phyloP scores from a whole-genome alignment of 352 stramenopile genomes.

The Globisporangium carolinianum region DNA sequence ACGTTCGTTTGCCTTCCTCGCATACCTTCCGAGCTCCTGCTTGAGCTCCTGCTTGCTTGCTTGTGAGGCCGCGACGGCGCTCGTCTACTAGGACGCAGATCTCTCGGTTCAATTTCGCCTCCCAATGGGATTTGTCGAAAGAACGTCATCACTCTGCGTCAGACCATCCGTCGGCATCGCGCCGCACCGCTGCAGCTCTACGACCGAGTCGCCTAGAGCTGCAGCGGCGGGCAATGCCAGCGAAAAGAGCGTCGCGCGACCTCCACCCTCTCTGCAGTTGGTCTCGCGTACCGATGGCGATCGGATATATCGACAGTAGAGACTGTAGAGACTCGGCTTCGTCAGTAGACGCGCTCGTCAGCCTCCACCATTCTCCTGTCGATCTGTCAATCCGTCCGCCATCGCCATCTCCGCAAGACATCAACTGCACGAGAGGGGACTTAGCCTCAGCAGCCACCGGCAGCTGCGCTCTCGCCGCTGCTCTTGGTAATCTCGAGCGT shows the following conservation, averaged over 20 bases:
- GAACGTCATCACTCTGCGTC: constrained; percentile 62
- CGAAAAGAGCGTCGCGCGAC: constrained; percentile 11
- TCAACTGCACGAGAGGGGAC: constrained; percentile 28
- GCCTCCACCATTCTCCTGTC: background rate
- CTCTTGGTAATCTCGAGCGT: constrained; percentile 93
- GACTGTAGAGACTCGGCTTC: background rate
- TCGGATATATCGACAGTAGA: too few relatives aligned
- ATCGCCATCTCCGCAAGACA: background rate
- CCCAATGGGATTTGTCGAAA: constrained; percentile 63
- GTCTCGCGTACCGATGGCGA: too few relatives aligned
- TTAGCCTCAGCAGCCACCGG: constrained; percentile 94
- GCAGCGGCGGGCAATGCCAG: background rate
- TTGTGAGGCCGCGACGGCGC: constrained; percentile 10
- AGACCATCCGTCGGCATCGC: constrained; percentile 13
- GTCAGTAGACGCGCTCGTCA: background rate
- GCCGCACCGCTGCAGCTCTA: background rate
- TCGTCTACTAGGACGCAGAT: constrained; percentile 22
- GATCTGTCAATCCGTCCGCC: background rate
- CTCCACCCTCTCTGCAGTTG: constrained; percentile 8
- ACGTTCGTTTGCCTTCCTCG: background rate
- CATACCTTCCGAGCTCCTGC: background rate
- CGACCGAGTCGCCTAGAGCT: background rate
- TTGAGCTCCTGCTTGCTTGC: constrained; percentile 1
- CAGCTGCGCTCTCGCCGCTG: constrained; percentile 88
- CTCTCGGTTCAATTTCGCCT: constrained; percentile 71